A percentile compares a stretch with the other conserved stretches of the same genome.
phyloP scores from a whole-genome alignment of 176 grass and related monocot genomes.

The Eragrostis nindensis region DNA sequence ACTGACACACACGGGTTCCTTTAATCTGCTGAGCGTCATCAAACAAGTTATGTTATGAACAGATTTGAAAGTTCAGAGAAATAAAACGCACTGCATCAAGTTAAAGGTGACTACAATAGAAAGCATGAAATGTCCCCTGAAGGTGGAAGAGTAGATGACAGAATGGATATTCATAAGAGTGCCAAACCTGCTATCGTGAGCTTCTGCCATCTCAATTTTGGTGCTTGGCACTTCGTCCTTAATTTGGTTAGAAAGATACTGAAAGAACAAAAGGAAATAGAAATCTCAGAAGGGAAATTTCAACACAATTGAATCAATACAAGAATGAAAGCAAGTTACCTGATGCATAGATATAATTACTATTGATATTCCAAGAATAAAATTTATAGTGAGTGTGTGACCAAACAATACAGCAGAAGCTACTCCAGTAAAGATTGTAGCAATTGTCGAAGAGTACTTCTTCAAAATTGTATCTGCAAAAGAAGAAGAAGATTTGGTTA shows the following conservation, averaged over 20 bases:
- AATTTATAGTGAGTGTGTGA: constrained; percentile 90
- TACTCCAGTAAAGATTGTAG: constrained; percentile 96
- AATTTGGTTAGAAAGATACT: constrained; percentile 91
- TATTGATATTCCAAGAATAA: constrained; percentile 93
- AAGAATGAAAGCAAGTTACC: constrained; percentile 54
- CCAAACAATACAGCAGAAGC: constrained; percentile 92
- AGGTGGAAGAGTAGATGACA: not conserved
- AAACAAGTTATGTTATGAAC: constrained; percentile 34
- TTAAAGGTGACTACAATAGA: not conserved
- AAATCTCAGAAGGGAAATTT: constrained; percentile 16
- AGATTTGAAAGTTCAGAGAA: not conserved
- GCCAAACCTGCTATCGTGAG: constrained; percentile 64
- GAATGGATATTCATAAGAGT: constrained; percentile 20
- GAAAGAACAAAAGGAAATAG: constrained; percentile 30
- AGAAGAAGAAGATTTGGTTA: constrained; percentile 26
- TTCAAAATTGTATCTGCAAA: constrained; percentile 95
- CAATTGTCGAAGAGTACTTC: constrained; percentile 96
- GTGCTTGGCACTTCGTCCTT: constrained; percentile 68
- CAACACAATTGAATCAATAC: constrained; percentile 36
- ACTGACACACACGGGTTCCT: constrained; percentile 56
- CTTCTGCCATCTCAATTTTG: constrained; percentile 71
- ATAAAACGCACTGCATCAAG: not conserved
- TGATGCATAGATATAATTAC: constrained; percentile 99
- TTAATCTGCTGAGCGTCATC: constrained; percentile 56
- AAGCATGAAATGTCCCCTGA: constrained; percentile 43